phyloP scores from a whole-genome alignment of 2,329 filamentous ascomycete genomes.

The Rutstroemia sp. region DNA sequence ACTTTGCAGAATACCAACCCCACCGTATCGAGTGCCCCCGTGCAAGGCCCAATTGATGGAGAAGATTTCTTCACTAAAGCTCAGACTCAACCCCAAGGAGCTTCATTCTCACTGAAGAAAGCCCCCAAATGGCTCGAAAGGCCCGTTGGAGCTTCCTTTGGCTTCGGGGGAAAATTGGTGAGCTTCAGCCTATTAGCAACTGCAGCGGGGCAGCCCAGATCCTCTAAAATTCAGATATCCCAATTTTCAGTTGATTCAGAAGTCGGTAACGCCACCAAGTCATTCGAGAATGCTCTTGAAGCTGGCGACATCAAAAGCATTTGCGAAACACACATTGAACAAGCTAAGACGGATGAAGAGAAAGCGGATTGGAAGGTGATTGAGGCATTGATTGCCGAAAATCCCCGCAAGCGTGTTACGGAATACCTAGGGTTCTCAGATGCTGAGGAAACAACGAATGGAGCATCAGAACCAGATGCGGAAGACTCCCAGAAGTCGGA shows the following conservation, averaged over 20 bases:
- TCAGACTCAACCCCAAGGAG: slow-evolving; percentile 82
- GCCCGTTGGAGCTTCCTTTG: slow-evolving; percentile 81
- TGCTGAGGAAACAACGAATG: slow-evolving; percentile 42
- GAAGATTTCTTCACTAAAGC: slow-evolving; percentile 97
- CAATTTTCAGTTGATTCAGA: slow-evolving; percentile 84
- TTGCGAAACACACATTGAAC: slow-evolving; percentile 69
- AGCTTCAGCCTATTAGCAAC: slow-evolving; percentile 55
- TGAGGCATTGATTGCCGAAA: slow-evolving; percentile 75
- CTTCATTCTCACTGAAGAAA: slow-evolving; percentile 78
- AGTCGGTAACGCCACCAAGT: slow-evolving; percentile 75
- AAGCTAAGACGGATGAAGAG: slow-evolving; percentile 78
- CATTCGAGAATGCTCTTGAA: slow-evolving; percentile 77
- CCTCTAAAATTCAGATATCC: slow-evolving; percentile 75
- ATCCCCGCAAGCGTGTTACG: slow-evolving; percentile 77
- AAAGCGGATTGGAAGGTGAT: slow-evolving; percentile 96
- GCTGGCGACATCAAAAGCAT: slow-evolving; percentile 71
- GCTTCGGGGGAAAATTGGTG: slow-evolving; percentile 89
- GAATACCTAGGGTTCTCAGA: slow-evolving; percentile 79
- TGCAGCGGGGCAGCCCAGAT: slow-evolving; percentile 54
- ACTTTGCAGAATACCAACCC: slow-evolving; percentile 91
- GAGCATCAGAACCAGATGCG: slow-evolving; percentile 35
- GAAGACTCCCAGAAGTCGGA: slow-evolving; percentile 33
- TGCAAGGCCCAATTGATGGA: slow-evolving; percentile 68
- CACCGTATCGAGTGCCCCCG: slow-evolving; percentile 57
- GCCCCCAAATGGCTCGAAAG: slow-evolving; percentile 87